Evolutionary conservation across 129 eudicot genomes (phyloP), one percentile per base, ranked within the genome.

Genomic region (Helianthus tuberosus): DNA sequence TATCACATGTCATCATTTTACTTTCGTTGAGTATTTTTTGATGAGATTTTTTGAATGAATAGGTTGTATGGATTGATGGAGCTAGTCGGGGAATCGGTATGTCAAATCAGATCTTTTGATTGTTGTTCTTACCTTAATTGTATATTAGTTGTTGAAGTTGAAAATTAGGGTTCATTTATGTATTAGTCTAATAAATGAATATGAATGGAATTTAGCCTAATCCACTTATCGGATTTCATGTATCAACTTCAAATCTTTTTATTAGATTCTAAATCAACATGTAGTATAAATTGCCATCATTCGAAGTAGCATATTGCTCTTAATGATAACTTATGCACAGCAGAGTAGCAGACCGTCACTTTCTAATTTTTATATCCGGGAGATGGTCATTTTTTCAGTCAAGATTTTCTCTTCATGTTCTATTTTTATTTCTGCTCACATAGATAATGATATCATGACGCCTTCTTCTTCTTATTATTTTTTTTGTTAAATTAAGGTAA

Each of bases 41-140:
- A 29, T 62, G 78, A 52, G 12, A 20, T 20, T 2, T 66, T 64
- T 64, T 63, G 53, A 64, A 63, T 73, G 32, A 57, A 29, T 73
- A 93, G 98, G 98, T 93, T 66, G 86, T 90, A 66, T 93, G 98
- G 98, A 90, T 93, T 55, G 88, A 97, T 69, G 98, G 98, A 67
- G 96, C 97, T 39, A 93, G 98, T 83, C 92, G 97, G 27, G 98
- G 98, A 66, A 93, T 93, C 15, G 98, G 98, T 93, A 89, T 17
- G 92, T 61, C 4, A 32, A 52, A 14, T 46, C 3, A 54, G 44
- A 57, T 51, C 27, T 52, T 78, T 64, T 52, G n/a, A 44, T 64
- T 71, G 1, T 25, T 25, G 16, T 15, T 61, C 38, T 39, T 62
- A 32, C 60, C 12, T 2, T 62, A 15, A 47, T 59, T 48, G 46